These are phyloP conservation scores for Vigna reflexopilosa DNA, from an alignment of 306 rosid genomes.

Conservation along the genomic window DNA sequence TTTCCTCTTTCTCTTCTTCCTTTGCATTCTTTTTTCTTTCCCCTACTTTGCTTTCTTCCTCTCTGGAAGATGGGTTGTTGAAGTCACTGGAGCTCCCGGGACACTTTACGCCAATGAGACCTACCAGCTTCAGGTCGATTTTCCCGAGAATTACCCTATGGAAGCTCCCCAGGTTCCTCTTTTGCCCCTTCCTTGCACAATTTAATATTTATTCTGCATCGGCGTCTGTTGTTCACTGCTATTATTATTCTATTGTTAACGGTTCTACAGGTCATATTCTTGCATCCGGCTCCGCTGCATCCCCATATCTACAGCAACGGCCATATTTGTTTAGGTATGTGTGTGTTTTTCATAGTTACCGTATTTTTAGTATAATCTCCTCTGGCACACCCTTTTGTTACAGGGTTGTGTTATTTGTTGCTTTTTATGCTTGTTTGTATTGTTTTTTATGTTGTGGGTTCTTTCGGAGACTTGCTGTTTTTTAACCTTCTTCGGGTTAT, in stretches of 20 bases:
- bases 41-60: not conserved
- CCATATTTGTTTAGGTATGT: conserved; percentile 94
- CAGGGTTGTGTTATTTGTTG: conserved; percentile 21
- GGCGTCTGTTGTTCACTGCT: not conserved
- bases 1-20: not conserved
- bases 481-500: conserved; percentile 31
- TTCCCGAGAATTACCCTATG: conserved; percentile 99
- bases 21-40: conserved; percentile 4
- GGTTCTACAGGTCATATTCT: conserved; percentile 82
- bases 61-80: conserved; percentile 92
- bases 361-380: conserved; percentile 1
- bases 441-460: conserved; percentile 32
- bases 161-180: conserved; percentile 94
- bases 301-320: conserved; percentile 99
- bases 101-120: conserved; percentile 91
- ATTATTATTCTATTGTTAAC: conserved; percentile 38
- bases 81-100: conserved; percentile 97
- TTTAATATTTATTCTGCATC: not conserved
- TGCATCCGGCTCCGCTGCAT: conserved; percentile 97
- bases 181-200: not conserved
- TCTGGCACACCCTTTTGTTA: conserved; percentile 9
- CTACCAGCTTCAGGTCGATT: conserved; percentile 98
- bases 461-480: conserved; percentile 6
- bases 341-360: not conserved
- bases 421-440: conserved; percentile 24